Percentiles rank a stretch among this genome's conserved stretches.
phyloP scores from a whole-genome alignment of 495 filamentous ascomycete species.

The Xylaria castorea region DNA sequence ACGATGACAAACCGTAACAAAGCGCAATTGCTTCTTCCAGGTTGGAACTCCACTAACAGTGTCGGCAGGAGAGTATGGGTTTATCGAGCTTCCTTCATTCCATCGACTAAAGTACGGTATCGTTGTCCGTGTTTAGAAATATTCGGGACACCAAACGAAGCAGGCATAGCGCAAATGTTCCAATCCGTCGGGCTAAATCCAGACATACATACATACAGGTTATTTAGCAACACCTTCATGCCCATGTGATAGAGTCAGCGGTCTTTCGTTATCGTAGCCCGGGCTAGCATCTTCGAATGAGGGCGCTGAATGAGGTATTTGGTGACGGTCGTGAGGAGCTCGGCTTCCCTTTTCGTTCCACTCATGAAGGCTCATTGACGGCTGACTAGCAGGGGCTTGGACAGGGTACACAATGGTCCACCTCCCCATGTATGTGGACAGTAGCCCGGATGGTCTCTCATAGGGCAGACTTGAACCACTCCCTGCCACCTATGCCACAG shows the following conservation, averaged over 20 bases:
- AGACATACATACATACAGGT: constrained; percentile 13
- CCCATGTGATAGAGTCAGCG: constrained; percentile 32
- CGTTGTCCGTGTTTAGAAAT: neutral
- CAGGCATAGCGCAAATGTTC: constrained; percentile 12
- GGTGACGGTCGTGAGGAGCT: constrained; percentile 31
- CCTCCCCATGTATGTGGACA: constrained; percentile 31
- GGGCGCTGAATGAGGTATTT: constrained; percentile 42
- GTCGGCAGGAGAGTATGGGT: neutral
- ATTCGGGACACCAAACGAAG: constrained; percentile 7
- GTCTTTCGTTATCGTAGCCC: constrained; percentile 19
- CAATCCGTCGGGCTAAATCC: neutral
- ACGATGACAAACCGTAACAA: constrained; percentile 7
- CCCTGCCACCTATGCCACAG: constrained; percentile 42
- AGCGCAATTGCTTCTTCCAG: constrained; percentile 28
- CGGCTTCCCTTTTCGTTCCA: constrained; percentile 34
- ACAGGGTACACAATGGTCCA: constrained; percentile 41
- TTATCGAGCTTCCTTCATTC: constrained; percentile 10
- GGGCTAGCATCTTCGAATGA: constrained; percentile 30
- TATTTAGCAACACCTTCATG: constrained; percentile 9
- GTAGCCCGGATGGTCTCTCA: constrained; percentile 33
- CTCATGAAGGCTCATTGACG: constrained; percentile 38
- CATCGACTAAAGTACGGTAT: neutral
- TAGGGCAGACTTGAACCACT: constrained; percentile 45
- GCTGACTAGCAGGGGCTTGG: constrained; percentile 42
- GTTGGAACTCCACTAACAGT: constrained; percentile 18